Base-by-base conservation (phyloP, 768 basidiomycete species). In the Gymnopilus junonius region DNA sequence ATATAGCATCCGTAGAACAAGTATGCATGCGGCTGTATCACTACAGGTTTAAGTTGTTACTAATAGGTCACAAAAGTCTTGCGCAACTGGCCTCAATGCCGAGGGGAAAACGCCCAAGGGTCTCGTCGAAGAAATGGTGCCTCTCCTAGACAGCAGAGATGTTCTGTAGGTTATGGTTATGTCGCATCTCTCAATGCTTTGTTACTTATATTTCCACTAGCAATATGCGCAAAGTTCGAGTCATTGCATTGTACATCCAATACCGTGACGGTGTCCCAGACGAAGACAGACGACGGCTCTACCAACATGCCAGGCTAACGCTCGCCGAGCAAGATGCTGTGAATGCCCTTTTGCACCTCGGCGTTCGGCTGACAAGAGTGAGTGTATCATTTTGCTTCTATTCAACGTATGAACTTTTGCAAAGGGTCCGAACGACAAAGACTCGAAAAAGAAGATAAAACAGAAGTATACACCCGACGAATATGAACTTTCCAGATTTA, bases 71-170 rank as follows among this genome's bases (percentile, higher is more conserved):
- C 7, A 23, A 8, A 67, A 99, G 94, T 92, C 90, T 75, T 99
- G 95, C 69, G 92, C 97, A 1, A 99, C 97, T 4, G 97, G 97
- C 14, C 69, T 91, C 35, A 98, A 93, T 6, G 81, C 91, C 0
- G 94, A 98, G 69, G 96, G 96, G 1, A 98, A 97, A 78, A 82
- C 87, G n/a, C 97, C 97, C 1, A 98, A 97, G 74, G 87, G 86
- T 0, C 78, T 99, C 3, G 95, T 99, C 1, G 97, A 99, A 73
- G 96, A 99, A 74, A 99, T 99, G 97, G 96, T 99, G 0, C 97
- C 97, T 0, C 77, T 99, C 31, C 82, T 99, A 25, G 97, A 96
- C 71, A 90, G 92, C 72, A 84, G 88, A 57, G 89, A 92, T 17
- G 87, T 98, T 60, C 83, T 89, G 96, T 95, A 75, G 71, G 86